Evolutionary conservation across 805 yeast species (phyloP).

Genomic region (Phaffomyces opuntiae): DNA sequence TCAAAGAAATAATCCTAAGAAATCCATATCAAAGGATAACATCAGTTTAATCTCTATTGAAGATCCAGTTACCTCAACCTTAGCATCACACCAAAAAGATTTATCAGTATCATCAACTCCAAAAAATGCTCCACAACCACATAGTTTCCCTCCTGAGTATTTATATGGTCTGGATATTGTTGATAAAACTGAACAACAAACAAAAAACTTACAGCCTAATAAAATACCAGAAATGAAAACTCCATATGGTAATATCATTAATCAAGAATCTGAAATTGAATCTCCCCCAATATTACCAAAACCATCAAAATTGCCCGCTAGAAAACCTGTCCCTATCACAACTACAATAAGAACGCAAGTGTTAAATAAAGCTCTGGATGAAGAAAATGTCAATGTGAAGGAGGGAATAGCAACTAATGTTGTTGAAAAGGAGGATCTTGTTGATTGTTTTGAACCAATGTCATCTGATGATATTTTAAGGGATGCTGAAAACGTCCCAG

Average conservation of each 20-base stretch:
- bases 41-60: constrained; percentile 5
- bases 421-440: no score
- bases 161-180: constrained; percentile 12
- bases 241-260: constrained; percentile 9
- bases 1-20: not conserved
- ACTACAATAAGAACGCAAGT: not conserved
- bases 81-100: not conserved
- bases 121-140: constrained; percentile 22
- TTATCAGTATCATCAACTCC: not conserved
- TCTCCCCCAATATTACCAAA: constrained; percentile 1
- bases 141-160: constrained; percentile 22
- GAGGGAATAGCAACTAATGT: not conserved
- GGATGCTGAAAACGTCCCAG: no score
- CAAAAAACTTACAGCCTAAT: constrained; percentile 14
- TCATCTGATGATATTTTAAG: no score
- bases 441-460: no score
- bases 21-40: constrained; percentile 6
- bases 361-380: not conserved
- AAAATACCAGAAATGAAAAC: constrained; percentile 19
- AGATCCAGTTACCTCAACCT: not conserved
- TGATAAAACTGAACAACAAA: constrained; percentile 1
- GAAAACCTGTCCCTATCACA: constrained; percentile 15
- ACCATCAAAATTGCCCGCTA: constrained; percentile 11
- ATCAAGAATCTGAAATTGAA: not conserved
- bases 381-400: not conserved